Base-by-base conservation (phyloP, 495 filamentous ascomycete species). In the Hypoxylon rickii region DNA sequence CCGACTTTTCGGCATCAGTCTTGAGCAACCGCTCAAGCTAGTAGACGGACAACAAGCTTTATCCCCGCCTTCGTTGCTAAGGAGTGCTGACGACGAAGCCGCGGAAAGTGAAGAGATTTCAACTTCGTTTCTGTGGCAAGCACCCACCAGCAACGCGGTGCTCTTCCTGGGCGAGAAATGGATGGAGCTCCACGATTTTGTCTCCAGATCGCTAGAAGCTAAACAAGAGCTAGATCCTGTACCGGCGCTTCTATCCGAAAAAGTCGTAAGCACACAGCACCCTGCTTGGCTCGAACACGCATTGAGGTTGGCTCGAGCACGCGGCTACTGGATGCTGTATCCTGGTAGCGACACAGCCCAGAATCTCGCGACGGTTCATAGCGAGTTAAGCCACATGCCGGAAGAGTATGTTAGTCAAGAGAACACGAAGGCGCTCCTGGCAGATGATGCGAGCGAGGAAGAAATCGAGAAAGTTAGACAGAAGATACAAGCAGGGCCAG, bases 111-210 rank as follows among this genome's bases (percentile, higher is more conserved):
- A 19, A 21, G 61, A 74, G 4, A 58, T 54, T 11, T 43, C 76
- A 2, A 78, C 82, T 0, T 79, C 86, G 0, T 92, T 93, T 58
- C 73, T 92, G 2, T 95, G 88, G 87, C 87, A 95, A 71, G 82
- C 86, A 32, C 91, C 90, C 15, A 86, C 85, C 64, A 87, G 84
- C 63, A 87, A 91, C 60, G 90, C 90, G 1, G 82, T 85, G 8
- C 77, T 96, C 12, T 89, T 89, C 67, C 87, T 90, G 44, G 90
- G 90, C 17, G 84, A 90, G 26, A 89, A 87, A 65, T 96, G 91
- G 91, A 72, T 78, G 13, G 88, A 92, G 54, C 78, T 95, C 12
- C 89, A 96, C 64, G 79, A 81, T 12, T 89, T 93, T 42, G 79
- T 92, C 2, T 80, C 82, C 5, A 72, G 76, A 15, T 74, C 82